These are phyloP conservation scores for Porphyrellus sp. DNA, from an alignment of 1,284 basidiomycete species.

Conservation along the genomic window DNA sequence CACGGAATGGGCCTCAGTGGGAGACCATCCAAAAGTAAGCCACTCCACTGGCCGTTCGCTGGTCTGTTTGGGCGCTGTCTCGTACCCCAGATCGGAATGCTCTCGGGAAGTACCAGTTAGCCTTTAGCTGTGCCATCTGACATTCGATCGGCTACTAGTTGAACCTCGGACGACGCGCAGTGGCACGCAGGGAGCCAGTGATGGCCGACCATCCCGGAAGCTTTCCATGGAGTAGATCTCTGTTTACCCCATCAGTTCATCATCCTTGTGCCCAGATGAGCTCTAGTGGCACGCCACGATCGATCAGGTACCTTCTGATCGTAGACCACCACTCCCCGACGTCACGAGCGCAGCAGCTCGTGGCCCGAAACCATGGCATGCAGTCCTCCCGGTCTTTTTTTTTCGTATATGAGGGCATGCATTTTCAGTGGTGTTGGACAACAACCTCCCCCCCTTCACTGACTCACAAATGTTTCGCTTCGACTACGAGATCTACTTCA, in stretches of 20 bases:
- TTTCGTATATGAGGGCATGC: constrained; percentile 32
- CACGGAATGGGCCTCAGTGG: constrained; percentile 2
- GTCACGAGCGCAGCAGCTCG: constrained; percentile 44
- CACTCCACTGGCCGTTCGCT: constrained; percentile 1
- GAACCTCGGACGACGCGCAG: constrained; percentile 7
- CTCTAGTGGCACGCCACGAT: constrained; percentile 40
- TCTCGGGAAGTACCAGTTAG: constrained; percentile 29
- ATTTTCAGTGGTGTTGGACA: constrained; percentile 5
- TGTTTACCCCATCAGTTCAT: constrained; percentile 13
- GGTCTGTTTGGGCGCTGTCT: background rate
- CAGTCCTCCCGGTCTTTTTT: constrained; percentile 6
- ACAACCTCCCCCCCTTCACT: constrained; percentile 1
- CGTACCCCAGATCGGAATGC: constrained; percentile 10
- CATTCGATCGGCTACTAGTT: constrained; percentile 21
- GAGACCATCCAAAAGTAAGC: constrained; percentile 6
- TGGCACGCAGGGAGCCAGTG: constrained; percentile 11
- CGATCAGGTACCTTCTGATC: constrained; percentile 42
- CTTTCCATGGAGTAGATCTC: constrained; percentile 23
- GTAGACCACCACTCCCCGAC: constrained; percentile 43
- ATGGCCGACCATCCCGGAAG: constrained; percentile 16
- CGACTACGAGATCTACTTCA: constrained; percentile 63
- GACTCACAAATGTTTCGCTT: constrained; percentile 35
- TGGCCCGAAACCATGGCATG: constrained; percentile 8
- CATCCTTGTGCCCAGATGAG: constrained; percentile 11
- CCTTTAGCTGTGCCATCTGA: constrained; percentile 27